Conservation (phyloP, 1,284 basidiomycete genomes). For the Cutaneotrichosporon sp. region DNA sequence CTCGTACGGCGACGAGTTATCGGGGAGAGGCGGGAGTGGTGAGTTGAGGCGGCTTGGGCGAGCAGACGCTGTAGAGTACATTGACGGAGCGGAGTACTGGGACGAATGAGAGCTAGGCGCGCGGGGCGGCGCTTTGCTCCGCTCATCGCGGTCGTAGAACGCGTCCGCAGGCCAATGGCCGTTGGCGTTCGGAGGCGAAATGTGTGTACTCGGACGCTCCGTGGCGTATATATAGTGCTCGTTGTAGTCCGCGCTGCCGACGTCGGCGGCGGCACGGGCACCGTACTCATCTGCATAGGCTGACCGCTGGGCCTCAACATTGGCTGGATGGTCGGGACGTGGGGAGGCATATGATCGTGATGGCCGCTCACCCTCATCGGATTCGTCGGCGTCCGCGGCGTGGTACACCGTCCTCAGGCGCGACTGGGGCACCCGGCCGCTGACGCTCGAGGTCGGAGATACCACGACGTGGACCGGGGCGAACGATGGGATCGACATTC, state of each 20-base stretch:
- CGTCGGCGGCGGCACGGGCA: neutral
- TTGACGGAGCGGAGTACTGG: neutral
- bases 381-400: neutral
- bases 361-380: neutral
- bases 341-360: conserved; percentile 3
- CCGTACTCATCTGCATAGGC: neutral
- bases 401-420: neutral
- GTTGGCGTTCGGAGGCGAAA: conserved; percentile 3
- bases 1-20: conserved; percentile 11
- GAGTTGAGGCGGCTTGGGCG: neutral
- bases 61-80: neutral
- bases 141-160: neutral
- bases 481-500: neutral
- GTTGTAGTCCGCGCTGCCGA: neutral
- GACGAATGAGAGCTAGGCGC: conserved; percentile 1
- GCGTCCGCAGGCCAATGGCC: conserved; percentile 1
- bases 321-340: neutral
- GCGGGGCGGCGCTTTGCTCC: neutral
- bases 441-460: neutral
- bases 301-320: neutral
- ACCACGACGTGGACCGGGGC: neutral
- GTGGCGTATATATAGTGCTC: conserved; percentile 8
- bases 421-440: neutral
- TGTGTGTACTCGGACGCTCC: neutral
- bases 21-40: neutral